These are phyloP conservation scores for Plasmopara halstedii DNA, from an alignment of 352 stramenopile species.

Conservation along the genomic window DNA sequence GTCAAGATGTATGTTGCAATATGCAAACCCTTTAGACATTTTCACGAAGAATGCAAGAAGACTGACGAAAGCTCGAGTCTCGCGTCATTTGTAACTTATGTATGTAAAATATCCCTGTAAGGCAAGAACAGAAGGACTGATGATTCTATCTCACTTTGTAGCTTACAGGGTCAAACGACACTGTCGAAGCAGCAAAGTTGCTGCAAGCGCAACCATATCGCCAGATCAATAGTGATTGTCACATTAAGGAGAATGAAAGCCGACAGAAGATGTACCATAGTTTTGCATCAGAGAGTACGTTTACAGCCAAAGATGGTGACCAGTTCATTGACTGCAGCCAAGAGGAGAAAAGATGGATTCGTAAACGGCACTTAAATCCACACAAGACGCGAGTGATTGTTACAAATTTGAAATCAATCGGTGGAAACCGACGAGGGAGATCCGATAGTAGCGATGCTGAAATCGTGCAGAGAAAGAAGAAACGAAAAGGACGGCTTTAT, in stretches of 20 bases:
- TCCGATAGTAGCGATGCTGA: conserved; percentile 6
- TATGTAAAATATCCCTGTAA: conserved; percentile 17
- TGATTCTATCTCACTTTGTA: conserved; percentile 3
- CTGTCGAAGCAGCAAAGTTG: conserved; percentile 7
- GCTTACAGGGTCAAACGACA: conserved; percentile 20
- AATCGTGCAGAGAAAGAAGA: conserved; percentile 34
- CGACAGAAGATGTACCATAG: conserved; percentile 1
- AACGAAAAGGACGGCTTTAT: conserved; percentile 62
- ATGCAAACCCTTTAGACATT: conserved; percentile 30
- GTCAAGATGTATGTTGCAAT: conserved; percentile 3
- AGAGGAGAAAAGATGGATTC: no score
- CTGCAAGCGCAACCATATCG: conserved; percentile 5
- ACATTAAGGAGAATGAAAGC: conserved; percentile 30
- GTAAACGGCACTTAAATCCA: background rate
- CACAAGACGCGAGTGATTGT: conserved; percentile 3
- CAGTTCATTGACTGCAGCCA: background rate
- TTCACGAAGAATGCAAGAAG: conserved; percentile 53
- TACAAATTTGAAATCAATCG: conserved; percentile 10
- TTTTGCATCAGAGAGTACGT: background rate
- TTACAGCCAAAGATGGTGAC: background rate
- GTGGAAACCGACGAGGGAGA: conserved; percentile 4
- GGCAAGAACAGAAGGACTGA: background rate
- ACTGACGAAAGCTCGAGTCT: conserved; percentile 59
- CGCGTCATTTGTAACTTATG: conserved; percentile 56
- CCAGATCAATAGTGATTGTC: conserved; percentile 12